These are phyloP conservation scores for Boletus patriciae DNA, from an alignment of 768 basidiomycete species.

Conservation along the genomic window DNA sequence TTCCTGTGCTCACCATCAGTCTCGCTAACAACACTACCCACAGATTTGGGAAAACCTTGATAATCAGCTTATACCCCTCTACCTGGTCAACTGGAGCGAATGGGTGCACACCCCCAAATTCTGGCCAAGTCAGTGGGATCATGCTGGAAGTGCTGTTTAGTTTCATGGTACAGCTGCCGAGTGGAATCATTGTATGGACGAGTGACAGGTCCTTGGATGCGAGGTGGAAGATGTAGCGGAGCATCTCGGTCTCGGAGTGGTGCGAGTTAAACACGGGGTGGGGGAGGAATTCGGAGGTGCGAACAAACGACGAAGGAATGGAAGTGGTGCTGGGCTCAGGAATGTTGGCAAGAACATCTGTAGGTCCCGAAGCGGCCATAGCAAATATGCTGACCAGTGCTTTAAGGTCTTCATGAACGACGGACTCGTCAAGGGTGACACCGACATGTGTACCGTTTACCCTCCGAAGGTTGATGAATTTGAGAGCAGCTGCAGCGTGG, in stretches of 20 bases:
- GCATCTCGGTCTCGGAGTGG: constrained; percentile 98
- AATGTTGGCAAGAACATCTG: constrained; percentile 49
- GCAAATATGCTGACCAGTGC: constrained; percentile 81
- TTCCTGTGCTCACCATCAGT: constrained; percentile 54
- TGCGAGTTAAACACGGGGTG: constrained; percentile 95
- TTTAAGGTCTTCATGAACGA: constrained; percentile 71
- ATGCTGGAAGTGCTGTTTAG: constrained; percentile 98
- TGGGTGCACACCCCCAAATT: constrained; percentile 88
- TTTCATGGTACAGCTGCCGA: constrained; percentile 98
- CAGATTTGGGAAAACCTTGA: constrained; percentile 51
- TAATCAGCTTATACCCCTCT: constrained; percentile 77
- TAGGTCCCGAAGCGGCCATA: constrained; percentile 52
- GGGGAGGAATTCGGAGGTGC: constrained; percentile 69
- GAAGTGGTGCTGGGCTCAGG: constrained; percentile 40
- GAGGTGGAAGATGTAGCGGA: constrained; percentile 93
- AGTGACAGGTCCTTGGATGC: constrained; percentile 94
- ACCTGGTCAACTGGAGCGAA: constrained; percentile 91
- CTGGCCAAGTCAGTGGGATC: constrained; percentile 94
- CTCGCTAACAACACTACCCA: background rate
- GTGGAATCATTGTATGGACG: constrained; percentile 93
- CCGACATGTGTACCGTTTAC: constrained; percentile 78
- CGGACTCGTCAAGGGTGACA: constrained; percentile 91
- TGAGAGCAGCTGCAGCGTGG: constrained; percentile 63
- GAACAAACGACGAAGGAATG: constrained; percentile 56
- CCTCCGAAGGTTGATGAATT: constrained; percentile 80